phyloP scores from a whole-genome alignment of 148 eudicot genomes.

The Rhododendron williamsianum region DNA sequence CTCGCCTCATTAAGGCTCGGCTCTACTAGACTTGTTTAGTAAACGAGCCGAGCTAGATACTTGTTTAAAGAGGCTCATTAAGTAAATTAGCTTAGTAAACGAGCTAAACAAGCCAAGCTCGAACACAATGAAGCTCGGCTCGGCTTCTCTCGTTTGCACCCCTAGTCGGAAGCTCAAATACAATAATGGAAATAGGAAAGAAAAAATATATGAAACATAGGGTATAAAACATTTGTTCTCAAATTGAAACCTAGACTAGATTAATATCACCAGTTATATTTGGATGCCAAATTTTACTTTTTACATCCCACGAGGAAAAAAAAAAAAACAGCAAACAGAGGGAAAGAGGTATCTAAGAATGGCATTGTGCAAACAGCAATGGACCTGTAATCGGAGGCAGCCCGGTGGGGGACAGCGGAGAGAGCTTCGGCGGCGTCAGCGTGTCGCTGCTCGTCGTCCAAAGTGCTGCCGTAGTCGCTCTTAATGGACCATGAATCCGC shows the following conservation, averaged over 20 bases:
- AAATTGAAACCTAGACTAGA: not conserved
- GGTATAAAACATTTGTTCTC: not conserved
- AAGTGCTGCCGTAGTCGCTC: conserved; percentile 93
- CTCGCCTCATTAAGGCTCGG: not conserved
- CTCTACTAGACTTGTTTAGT: not conserved
- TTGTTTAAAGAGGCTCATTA: not conserved
- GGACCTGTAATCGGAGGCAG: conserved; percentile 85
- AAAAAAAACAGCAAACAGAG: not conserved
- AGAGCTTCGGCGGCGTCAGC: conserved; percentile 96
- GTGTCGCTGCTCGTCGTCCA: conserved; percentile 95
- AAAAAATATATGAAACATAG: no score
- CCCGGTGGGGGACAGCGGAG: conserved; percentile 51
- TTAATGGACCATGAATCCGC: conserved; percentile 98
- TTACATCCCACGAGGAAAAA: not conserved
- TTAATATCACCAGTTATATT: not conserved
- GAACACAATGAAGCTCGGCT: not conserved
- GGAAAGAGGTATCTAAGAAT: not conserved
- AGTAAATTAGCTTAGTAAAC: no score
- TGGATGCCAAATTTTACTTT: not conserved
- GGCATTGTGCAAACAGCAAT: not conserved
- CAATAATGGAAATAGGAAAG: not conserved
- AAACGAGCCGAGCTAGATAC: not conserved
- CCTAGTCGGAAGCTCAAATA: not conserved
- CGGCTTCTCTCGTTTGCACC: not conserved
- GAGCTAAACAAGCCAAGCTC: not conserved